Evolutionary conservation across 805 yeast species (phyloP).

Genomic region (Cyberlindnera samutprakarnensis): DNA sequence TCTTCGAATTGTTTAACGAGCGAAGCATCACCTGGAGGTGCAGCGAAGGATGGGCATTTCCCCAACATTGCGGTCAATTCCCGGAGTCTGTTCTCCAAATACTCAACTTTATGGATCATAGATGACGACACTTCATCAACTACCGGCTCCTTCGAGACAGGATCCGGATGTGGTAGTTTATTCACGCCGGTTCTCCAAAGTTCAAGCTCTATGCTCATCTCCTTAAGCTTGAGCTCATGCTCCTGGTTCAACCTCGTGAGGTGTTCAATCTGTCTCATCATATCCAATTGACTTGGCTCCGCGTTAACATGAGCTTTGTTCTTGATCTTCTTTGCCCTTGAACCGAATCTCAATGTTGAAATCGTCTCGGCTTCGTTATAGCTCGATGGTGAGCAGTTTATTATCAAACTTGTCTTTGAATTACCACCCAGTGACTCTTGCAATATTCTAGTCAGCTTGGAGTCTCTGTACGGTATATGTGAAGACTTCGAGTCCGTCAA

Average conservation of each 20-base stretch:
- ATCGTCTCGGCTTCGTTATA: conserved; percentile 56
- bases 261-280: conserved; percentile 16
- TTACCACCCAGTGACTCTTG: conserved; percentile 82
- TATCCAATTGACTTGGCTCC: conserved; percentile 19
- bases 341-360: conserved; percentile 68
- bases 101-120: neutral
- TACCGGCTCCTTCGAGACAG: neutral
- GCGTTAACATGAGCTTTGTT: conserved; percentile 57
- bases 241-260: conserved; percentile 14
- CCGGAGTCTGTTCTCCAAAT: conserved; percentile 8
- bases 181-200: conserved; percentile 17
- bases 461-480: conserved; percentile 71
- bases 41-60: conserved; percentile 7
- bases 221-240: conserved; percentile 10
- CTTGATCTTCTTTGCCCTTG: conserved; percentile 59
- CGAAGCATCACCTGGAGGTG: neutral
- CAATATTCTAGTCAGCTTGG: conserved; percentile 68
- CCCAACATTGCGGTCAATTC: conserved; percentile 13
- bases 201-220: conserved; percentile 17
- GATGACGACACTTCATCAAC: conserved; percentile 2
- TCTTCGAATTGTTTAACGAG: conserved; percentile 11
- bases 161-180: conserved; percentile 1
- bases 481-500: conserved; percentile 61
- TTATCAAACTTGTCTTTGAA: conserved; percentile 64
- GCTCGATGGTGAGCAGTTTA: conserved; percentile 63